Evolutionary conservation across 352 stramenopile genomes (phyloP).

Genomic region (Phytophthora syringae): DNA sequence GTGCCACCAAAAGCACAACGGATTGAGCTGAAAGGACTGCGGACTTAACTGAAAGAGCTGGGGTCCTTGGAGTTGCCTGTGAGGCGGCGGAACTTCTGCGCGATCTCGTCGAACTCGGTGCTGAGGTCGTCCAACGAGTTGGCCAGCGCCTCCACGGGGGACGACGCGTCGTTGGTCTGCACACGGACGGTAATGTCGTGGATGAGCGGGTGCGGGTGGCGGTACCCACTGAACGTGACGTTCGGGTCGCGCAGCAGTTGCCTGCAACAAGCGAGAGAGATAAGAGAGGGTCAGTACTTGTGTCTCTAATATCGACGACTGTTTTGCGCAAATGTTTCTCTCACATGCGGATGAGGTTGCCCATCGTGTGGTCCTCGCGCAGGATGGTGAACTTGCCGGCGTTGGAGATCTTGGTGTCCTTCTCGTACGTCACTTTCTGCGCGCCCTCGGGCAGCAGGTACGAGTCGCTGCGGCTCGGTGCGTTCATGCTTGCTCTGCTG

Average conservation of each 20-base stretch:
- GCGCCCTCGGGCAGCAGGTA: constrained; percentile 87
- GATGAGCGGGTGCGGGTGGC: constrained; percentile 96
- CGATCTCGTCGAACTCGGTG: constrained; percentile 88
- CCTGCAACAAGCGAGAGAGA: constrained; percentile 36
- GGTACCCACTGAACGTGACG: constrained; percentile 95
- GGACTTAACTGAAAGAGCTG: constrained; percentile 76
- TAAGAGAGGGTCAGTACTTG: background rate
- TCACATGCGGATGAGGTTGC: constrained; percentile 98
- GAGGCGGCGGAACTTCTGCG: constrained; percentile 82
- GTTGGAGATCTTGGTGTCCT: constrained; percentile 98
- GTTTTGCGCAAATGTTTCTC: constrained; percentile 11
- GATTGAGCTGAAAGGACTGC: too few relatives aligned
- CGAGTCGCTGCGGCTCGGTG: constrained; percentile 82
- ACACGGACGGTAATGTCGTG: constrained; percentile 96
- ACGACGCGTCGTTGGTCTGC: constrained; percentile 89
- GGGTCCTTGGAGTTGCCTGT: constrained; percentile 87
- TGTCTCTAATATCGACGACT: constrained; percentile 5
- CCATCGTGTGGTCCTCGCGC: constrained; percentile 98
- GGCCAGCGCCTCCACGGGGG: constrained; percentile 78
- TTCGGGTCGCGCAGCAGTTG: constrained; percentile 90
- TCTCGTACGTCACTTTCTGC: constrained; percentile 94
- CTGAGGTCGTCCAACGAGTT: constrained; percentile 88
- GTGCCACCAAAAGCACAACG: too few relatives aligned
- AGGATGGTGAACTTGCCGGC: constrained; percentile 98
- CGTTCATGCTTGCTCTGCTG: constrained; percentile 67